Evolutionary conservation across 176 grass and related monocot species (phyloP).

Genomic region (Avena insularis): DNA sequence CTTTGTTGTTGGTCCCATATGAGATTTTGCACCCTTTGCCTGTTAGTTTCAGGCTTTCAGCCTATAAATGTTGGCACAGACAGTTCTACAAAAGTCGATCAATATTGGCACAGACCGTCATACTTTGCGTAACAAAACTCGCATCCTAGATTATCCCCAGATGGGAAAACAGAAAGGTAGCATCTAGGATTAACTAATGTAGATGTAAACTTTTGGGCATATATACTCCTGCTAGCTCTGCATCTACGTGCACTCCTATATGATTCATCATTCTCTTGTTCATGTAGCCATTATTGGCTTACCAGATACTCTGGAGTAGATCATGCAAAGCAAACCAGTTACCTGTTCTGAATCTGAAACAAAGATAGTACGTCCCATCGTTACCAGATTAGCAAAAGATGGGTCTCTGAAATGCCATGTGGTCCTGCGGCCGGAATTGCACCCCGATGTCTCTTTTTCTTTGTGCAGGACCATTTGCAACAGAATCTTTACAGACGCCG

Average conservation of each 20-base stretch:
- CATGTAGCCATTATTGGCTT: slow-evolving; percentile 28
- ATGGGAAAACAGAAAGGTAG: background rate
- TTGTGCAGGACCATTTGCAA: slow-evolving; percentile 36
- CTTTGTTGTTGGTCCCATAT: too few relatives aligned
- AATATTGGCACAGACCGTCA: too few relatives aligned
- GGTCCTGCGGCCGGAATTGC: slow-evolving; percentile 38
- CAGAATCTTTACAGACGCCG: slow-evolving; percentile 47
- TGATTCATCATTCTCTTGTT: slow-evolving; percentile 40
- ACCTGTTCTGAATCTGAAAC: slow-evolving; percentile 13
- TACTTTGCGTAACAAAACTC: background rate
- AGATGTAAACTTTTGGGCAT: background rate
- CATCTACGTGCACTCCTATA: background rate
- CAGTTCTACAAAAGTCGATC: too few relatives aligned
- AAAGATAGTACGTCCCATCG: slow-evolving; percentile 41
- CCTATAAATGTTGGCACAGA: too few relatives aligned
- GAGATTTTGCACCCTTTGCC: too few relatives aligned
- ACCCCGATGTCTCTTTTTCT: background rate
- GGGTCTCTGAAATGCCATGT: slow-evolving; percentile 37
- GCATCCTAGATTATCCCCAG: background rate
- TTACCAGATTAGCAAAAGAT: slow-evolving; percentile 62
- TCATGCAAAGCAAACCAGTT: slow-evolving; percentile 43
- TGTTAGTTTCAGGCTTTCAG: too few relatives aligned
- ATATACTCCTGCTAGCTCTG: background rate
- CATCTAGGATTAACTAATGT: background rate
- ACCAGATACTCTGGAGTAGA: slow-evolving; percentile 13